Percentiles rank a stretch among this genome's conserved stretches.
Conservation (phyloP, 352 stramenopile genomes). For the Saprolegnia parasitica region DNA sequence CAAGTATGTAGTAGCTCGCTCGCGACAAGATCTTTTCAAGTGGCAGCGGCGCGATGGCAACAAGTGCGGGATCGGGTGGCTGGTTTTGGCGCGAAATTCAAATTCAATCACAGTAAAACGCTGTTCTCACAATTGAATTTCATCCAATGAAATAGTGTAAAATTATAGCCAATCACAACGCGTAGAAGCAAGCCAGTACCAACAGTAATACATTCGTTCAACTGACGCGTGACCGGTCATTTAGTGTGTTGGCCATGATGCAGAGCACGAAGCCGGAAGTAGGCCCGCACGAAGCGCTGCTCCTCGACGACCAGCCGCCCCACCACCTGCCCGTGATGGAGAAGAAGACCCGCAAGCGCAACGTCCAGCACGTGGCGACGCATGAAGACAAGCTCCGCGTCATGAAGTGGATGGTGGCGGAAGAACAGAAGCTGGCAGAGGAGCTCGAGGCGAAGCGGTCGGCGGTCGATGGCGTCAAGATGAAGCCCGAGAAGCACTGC, state of each 20-base stretch:
- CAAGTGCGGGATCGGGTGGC: background rate
- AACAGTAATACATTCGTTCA: conserved; percentile 20
- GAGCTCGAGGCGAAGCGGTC: background rate
- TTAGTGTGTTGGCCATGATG: background rate
- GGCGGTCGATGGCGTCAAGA: background rate
- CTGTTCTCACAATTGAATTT: background rate
- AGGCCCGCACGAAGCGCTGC: background rate
- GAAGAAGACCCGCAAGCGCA: conserved; percentile 17
- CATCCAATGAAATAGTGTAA: conserved; percentile 20
- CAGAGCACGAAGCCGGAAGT: background rate
- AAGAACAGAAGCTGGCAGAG: conserved; percentile 12
- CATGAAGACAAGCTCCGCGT: conserved; percentile 25
- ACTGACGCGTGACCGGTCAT: background rate
- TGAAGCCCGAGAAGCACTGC: conserved; percentile 6
- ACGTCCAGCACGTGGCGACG: conserved; percentile 22
- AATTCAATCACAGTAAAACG: background rate
- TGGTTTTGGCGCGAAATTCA: background rate
- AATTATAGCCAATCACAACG: conserved; percentile 5
- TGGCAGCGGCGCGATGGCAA: background rate
- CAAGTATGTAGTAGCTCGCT: background rate
- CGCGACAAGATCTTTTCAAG: background rate
- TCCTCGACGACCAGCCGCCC: background rate
- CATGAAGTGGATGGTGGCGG: conserved; percentile 23
- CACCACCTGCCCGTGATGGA: background rate
- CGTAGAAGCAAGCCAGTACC: conserved; percentile 4